phyloP scores from a whole-genome alignment of 352 stramenopile species.

The Phytophthora pinifolia region DNA sequence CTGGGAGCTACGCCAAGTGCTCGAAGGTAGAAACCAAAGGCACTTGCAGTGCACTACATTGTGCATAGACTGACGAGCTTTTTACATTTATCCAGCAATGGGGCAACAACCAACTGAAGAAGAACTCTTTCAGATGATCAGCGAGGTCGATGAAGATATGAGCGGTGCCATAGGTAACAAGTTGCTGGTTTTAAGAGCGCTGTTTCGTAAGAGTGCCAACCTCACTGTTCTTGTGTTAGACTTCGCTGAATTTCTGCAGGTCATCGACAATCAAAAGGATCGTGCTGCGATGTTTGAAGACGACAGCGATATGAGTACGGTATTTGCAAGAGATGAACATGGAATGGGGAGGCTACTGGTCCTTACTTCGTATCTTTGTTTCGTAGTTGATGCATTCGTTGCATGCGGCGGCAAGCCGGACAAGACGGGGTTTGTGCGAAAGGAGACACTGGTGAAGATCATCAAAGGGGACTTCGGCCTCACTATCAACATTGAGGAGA shows the following conservation, averaged over 20 bases:
- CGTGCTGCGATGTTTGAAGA: conserved; percentile 94
- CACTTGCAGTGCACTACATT: not conserved
- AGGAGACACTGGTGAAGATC: conserved; percentile 91
- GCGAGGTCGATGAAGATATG: conserved; percentile 90
- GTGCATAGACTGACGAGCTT: too few species aligned
- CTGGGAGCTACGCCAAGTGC: conserved; percentile 90
- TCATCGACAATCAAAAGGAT: conserved; percentile 98
- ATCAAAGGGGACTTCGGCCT: conserved; percentile 96
- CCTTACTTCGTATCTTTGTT: not conserved
- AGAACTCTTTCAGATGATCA: conserved; percentile 98
- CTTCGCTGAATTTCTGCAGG: conserved; percentile 97
- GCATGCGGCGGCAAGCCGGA: conserved; percentile 94
- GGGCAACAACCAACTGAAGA: conserved; percentile 98
- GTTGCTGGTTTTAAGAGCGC: not conserved
- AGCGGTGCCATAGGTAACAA: conserved; percentile 89
- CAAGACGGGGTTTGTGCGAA: conserved; percentile 92
- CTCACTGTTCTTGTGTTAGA: conserved; percentile 49
- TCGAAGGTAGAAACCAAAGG: conserved; percentile 75
- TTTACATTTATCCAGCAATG: conserved; percentile 72
- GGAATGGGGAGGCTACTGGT: too few species aligned
- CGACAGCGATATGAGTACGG: conserved; percentile 95
- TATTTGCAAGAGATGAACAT: not conserved
- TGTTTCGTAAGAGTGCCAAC: not conserved
- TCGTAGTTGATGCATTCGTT: conserved; percentile 95
- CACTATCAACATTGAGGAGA: conserved; percentile 97